Base-by-base conservation (phyloP, 176 grass and related monocot species). In the Pontederia crassipes region DNA sequence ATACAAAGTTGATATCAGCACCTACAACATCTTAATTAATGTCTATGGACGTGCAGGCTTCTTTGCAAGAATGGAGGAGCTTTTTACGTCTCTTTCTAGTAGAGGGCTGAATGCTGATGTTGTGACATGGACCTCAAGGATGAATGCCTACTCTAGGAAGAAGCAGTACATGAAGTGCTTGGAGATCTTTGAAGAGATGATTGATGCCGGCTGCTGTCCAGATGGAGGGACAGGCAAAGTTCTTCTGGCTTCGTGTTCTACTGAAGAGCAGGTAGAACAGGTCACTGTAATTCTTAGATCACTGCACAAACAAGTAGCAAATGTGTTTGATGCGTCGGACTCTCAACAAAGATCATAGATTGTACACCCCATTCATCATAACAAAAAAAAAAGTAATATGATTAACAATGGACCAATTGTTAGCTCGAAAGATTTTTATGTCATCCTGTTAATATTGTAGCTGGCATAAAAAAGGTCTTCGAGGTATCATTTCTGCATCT, bases 101-200 rank as follows among this genome's bases (percentile, higher is more conserved):
- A 77, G n/a, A 52, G 80, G 83, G 4, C 67, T 96, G 65, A 70
- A 76, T 26, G 78, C 83, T 59, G 83, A 96, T 73, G 86, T 96
- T 54, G 87, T 96, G 58, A 90, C 83, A 10, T 90, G 91, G 83
- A 90, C 83, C 63, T 82, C 80, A 28, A 78, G 86, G 67, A 83
- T 95, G 20, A 69, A 80, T 52, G 86, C 82, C 47, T 89, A 89
- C 70, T 78, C 86, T 20, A 79, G 85, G 70, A 95, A 80, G 82
- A 78, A 95, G 51, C 78, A 76, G 57, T 86, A 89, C 78, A 46
- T 47, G 72, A 50, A 77, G 65, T 96, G 91, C 74, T 55, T 96
- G 65, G 66, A 82, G 76, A 66, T 90, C 8, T 90, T 96, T 63
- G 86, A 96, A 80, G 75, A 96, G 78, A 96, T 96, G 91, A 74